phyloP scores from a whole-genome alignment of 805 yeast species.

The Pichia kluyveri region DNA sequence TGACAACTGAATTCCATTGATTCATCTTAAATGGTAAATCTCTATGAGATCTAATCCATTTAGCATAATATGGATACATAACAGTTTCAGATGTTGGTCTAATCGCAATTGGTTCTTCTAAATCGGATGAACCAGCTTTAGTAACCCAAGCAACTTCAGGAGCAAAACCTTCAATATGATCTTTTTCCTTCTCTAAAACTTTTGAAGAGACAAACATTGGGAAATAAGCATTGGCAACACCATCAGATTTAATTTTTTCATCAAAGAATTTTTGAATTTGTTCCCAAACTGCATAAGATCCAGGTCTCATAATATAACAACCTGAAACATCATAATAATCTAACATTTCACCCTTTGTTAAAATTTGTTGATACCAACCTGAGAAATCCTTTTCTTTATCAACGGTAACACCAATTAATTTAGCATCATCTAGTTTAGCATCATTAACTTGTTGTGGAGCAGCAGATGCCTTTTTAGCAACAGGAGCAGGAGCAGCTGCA shows the following conservation, averaged over 20 bases:
- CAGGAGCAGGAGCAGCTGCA: conserved; percentile 28
- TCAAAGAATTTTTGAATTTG: conserved; percentile 84
- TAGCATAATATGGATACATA: conserved; percentile 98
- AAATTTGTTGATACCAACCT: conserved; percentile 94
- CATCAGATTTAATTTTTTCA: conserved; percentile 68
- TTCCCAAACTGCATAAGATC: conserved; percentile 94
- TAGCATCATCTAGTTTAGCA: conserved; percentile 75
- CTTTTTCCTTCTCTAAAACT: conserved; percentile 95
- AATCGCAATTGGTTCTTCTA: conserved; percentile 97
- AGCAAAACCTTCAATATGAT: conserved; percentile 97
- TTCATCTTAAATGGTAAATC: conserved; percentile 93
- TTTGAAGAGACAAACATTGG: conserved; percentile 95
- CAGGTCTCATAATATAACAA: conserved; percentile 95
- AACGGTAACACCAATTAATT: conserved; percentile 90
- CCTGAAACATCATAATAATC: conserved; percentile 99
- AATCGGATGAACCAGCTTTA: conserved; percentile 84
- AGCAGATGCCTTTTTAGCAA: conserved; percentile 27
- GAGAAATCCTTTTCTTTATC: conserved; percentile 90
- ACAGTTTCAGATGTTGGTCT: conserved; percentile 99
- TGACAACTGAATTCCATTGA: conserved; percentile 99
- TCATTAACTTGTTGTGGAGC: conserved; percentile 25
- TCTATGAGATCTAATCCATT: conserved; percentile 98
- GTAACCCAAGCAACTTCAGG: conserved; percentile 99
- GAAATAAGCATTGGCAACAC: conserved; percentile 93
- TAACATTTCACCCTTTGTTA: conserved; percentile 95